Evolutionary conservation across 2,329 filamentous ascomycete species (phyloP).

Genomic region (Lecanosticta acicola): DNA sequence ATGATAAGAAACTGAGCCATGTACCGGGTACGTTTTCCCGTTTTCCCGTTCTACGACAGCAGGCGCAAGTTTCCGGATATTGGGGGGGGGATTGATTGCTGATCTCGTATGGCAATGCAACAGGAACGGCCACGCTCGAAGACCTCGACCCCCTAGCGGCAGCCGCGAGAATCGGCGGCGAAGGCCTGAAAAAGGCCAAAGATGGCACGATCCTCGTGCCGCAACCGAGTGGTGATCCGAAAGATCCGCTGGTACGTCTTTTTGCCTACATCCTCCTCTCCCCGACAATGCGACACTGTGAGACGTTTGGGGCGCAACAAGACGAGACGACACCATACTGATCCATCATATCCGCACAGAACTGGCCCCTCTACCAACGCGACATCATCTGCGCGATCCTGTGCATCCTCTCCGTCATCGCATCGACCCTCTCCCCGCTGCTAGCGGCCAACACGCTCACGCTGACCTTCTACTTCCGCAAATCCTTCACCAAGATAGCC

Average conservation of each 20-base stretch:
- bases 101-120: slow-evolving; percentile 10
- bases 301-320: too few relatives aligned
- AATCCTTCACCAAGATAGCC: slow-evolving; percentile 67
- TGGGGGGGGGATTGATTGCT: neutral
- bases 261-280: slow-evolving; percentile 22
- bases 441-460: slow-evolving; percentile 84
- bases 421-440: slow-evolving; percentile 75
- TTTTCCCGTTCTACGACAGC: neutral
- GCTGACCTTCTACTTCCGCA: slow-evolving; percentile 59
- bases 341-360: slow-evolving; percentile 44
- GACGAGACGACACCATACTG: slow-evolving; percentile 6
- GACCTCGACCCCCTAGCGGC: slow-evolving; percentile 29
- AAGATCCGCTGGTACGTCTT: slow-evolving; percentile 66
- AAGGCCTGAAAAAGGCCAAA: slow-evolving; percentile 26
- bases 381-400: slow-evolving; percentile 75
- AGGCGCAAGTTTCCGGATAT: neutral
- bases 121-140: slow-evolving; percentile 41
- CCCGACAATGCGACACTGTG: too few relatives aligned
- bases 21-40: slow-evolving; percentile 17
- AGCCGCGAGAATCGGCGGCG: slow-evolving; percentile 8
- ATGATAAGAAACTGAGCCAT: slow-evolving; percentile 18
- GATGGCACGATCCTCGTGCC: slow-evolving; percentile 64
- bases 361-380: slow-evolving; percentile 82
- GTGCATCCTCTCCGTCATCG: slow-evolving; percentile 75
- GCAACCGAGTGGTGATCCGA: slow-evolving; percentile 84